A percentile compares a stretch with the other conserved stretches of the same genome.
These are phyloP conservation scores for Neoarthrinium moseri DNA, from an alignment of 2,329 filamentous ascomycete genomes.

Conservation along the genomic window DNA sequence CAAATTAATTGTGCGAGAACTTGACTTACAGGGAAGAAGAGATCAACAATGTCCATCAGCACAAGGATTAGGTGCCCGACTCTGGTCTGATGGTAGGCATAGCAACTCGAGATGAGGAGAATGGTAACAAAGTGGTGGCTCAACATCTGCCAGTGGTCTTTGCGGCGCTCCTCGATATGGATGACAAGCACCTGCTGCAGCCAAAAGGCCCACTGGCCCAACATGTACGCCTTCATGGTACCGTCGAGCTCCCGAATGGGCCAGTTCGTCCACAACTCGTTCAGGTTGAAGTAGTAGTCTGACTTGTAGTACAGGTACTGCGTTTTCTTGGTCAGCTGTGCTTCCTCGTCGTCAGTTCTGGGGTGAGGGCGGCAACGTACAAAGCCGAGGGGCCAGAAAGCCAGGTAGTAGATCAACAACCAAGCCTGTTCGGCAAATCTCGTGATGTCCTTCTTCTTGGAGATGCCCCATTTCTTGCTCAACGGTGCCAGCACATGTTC, in stretches of 20 bases:
- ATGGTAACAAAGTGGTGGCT: conserved; percentile 91
- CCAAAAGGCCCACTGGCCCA: conserved; percentile 90
- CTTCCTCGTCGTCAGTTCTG: background rate
- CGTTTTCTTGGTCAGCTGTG: background rate
- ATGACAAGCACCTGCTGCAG: conserved; percentile 92
- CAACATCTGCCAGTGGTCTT: conserved; percentile 96
- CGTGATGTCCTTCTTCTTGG: conserved; percentile 71
- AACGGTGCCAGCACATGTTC: conserved; percentile 83
- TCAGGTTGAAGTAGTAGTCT: conserved; percentile 73
- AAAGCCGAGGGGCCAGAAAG: conserved; percentile 82
- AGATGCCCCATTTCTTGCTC: conserved; percentile 70
- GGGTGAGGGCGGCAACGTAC: conserved; percentile 62
- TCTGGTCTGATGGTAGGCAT: conserved; percentile 82
- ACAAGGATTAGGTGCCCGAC: conserved; percentile 87
- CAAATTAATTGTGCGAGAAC: too few species aligned
- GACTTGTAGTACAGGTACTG: conserved; percentile 81
- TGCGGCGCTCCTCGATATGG: conserved; percentile 89
- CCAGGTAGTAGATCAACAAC: conserved; percentile 78
- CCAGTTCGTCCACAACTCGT: conserved; percentile 81
- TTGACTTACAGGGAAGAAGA: conserved; percentile 76
- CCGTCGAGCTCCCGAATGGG: conserved; percentile 73
- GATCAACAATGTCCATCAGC: conserved; percentile 90
- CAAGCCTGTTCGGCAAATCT: conserved; percentile 95
- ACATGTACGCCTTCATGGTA: conserved; percentile 82
- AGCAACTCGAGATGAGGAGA: conserved; percentile 75